These are phyloP conservation scores for Anthostomella pinea DNA, from an alignment of 2,329 filamentous ascomycete genomes.

Conservation along the genomic window DNA sequence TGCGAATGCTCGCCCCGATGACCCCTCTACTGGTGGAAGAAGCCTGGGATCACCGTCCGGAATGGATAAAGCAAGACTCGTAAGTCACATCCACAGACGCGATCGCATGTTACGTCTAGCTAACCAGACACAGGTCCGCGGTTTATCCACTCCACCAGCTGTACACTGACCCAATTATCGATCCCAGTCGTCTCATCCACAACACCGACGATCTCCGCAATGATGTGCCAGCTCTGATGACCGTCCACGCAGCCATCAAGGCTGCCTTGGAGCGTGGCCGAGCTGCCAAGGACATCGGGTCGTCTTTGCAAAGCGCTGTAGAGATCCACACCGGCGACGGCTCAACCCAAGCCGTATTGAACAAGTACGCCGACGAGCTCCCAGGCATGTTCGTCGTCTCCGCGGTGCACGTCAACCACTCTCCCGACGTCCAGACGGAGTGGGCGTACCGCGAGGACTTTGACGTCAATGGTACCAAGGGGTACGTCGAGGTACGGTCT, in stretches of 20 bases:
- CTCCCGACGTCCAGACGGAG: constrained; percentile 33
- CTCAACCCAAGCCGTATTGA: constrained; percentile 34
- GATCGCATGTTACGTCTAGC: neutral
- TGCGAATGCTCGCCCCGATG: constrained; percentile 77
- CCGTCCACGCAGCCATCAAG: constrained; percentile 67
- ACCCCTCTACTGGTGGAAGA: constrained; percentile 84
- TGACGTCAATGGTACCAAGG: constrained; percentile 36
- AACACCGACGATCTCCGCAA: constrained; percentile 39
- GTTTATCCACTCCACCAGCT: constrained; percentile 46
- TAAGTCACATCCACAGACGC: constrained; percentile 28
- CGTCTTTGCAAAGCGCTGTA: constrained; percentile 76
- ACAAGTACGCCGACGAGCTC: constrained; percentile 49
- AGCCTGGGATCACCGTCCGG: constrained; percentile 75
- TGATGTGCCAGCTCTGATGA: constrained; percentile 48
- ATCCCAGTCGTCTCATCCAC: constrained; percentile 36
- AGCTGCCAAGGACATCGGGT: constrained; percentile 68
- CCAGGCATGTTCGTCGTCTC: constrained; percentile 59
- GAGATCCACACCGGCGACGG: constrained; percentile 44
- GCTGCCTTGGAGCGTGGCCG: constrained; percentile 71
- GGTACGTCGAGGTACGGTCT: constrained; percentile 45
- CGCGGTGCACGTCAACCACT: constrained; percentile 48
- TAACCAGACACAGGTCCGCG: constrained; percentile 21
- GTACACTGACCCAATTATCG: constrained; percentile 43
- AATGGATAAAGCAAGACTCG: constrained; percentile 53
- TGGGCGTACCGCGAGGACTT: constrained; percentile 39